These are phyloP conservation scores for Aspergillus sp. DNA, from an alignment of 2,329 filamentous ascomycete species.

Conservation along the genomic window DNA sequence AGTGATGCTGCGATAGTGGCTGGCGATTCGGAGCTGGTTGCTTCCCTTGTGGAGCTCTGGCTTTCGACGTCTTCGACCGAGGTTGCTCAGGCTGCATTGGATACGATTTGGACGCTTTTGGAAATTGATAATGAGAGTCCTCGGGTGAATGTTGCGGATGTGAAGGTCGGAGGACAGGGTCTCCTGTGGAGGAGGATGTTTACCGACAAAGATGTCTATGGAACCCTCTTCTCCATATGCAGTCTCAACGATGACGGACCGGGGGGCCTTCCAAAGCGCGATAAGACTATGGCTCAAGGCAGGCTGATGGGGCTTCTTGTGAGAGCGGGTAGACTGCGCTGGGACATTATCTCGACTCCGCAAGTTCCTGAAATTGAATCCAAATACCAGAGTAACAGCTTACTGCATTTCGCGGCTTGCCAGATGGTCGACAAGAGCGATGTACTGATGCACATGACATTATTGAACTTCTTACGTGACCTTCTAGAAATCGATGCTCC, in stretches of 20 bases:
- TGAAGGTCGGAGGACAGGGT: conserved; percentile 38
- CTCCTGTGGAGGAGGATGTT: conserved; percentile 58
- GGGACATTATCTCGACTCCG: conserved; percentile 46
- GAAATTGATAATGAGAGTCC: conserved; percentile 41
- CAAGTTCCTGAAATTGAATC: conserved; percentile 49
- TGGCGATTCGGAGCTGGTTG: conserved; percentile 48
- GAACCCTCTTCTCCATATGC: conserved; percentile 50
- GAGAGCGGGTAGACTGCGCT: conserved; percentile 48
- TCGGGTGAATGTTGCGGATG: conserved; percentile 19
- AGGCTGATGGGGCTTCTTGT: conserved; percentile 54
- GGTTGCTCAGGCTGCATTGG: conserved; percentile 48
- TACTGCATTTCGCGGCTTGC: conserved; percentile 50
- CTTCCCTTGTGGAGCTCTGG: conserved; percentile 52
- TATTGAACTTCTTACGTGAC: conserved; percentile 53
- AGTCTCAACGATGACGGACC: conserved; percentile 36
- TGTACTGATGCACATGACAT: conserved; percentile 54
- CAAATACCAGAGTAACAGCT: conserved; percentile 32
- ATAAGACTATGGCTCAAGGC: conserved; percentile 55
- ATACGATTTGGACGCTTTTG: conserved; percentile 48
- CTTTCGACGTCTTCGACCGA: conserved; percentile 50
- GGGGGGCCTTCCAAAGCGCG: conserved; percentile 40
- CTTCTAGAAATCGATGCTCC: conserved; percentile 42
- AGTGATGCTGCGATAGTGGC: conserved; percentile 54
- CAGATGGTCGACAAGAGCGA: conserved; percentile 54
- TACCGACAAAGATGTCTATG: conserved; percentile 53